Base-by-base conservation (phyloP, 1,139 yeast genomes). In the Debaryomycetaceae sp. region DNA sequence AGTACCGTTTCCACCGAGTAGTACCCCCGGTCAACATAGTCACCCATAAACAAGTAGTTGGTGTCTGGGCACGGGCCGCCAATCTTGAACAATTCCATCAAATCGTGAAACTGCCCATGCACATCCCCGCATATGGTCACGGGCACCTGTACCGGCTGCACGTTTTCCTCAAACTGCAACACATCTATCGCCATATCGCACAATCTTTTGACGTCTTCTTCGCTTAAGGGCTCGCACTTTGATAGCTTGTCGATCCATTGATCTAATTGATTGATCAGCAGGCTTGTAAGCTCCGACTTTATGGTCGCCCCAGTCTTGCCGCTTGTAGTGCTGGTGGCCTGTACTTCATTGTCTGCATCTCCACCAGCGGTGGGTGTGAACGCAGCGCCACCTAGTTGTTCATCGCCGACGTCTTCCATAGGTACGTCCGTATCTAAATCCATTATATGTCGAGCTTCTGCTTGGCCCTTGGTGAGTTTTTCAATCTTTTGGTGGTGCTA, bases 61-160 rank as follows among this genome's bases (percentile, higher is more conserved):
- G 77, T 66, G 39, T 64, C 65, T 1, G 98, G 98, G 49, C 93
- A 75, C 23, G 97, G 97, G 18, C 98, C 98, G 18, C 94, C 81
- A 27, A 89, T 84, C 44, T 95, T 75, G 56, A 91, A 91, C 27
- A 91, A 68, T 57, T 91, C 97, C 51, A 91, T 66, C 39, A 91
- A 66, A 57, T 91, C 98, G 53, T 91, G 97, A 55, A 91, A 91
- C 58, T 91, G 98, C 5, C 98, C 98, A 58, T 91, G 98, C 43
- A 91, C 94, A 59, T 91, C 98, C 43, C 98, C 98, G 66, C 97
- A 91, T 10, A 91, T 96, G 2, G 96, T 88, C 28, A 85, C 73
- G 3, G 98, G 98, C 1, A 95, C 93, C 45, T 82, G 85, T 25
- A 91, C 96, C 5, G 89, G 88, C 52, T 89, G 95, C 29, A 91